A percentile compares a stretch with the other conserved stretches of the same genome.
phyloP scores from a whole-genome alignment of 2,329 filamentous ascomycete genomes.

The Verticillium zaregamsianum region DNA sequence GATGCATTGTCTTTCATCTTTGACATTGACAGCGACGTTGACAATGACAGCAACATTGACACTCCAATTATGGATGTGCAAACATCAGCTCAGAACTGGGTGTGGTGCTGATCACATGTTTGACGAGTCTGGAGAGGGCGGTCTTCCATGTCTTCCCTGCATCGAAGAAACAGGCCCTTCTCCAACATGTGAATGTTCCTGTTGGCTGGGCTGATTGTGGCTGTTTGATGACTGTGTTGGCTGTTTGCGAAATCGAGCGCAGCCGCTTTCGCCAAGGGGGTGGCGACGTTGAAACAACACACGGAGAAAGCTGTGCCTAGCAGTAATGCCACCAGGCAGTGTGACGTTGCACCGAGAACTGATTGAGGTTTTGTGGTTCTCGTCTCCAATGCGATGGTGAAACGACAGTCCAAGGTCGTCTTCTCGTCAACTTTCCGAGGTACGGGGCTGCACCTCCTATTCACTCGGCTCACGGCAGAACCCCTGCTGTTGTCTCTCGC shows the following conservation, averaged over 20 bases:
- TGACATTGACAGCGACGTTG: not conserved
- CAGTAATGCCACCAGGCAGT: not conserved
- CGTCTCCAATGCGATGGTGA: not conserved
- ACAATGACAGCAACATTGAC: too few species aligned
- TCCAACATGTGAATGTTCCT: not conserved
- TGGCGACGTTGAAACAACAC: not conserved
- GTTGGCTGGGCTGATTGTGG: not conserved
- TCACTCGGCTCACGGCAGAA: not conserved
- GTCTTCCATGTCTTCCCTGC: not conserved
- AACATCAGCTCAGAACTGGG: too few species aligned
- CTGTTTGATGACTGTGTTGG: not conserved
- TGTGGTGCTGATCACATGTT: too few species aligned
- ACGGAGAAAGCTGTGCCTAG: not conserved
- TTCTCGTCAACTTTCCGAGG: not conserved
- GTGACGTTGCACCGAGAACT: not conserved
- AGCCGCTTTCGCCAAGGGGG: not conserved
- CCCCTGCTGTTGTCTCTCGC: not conserved
- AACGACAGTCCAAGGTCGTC: not conserved
- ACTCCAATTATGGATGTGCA: too few species aligned
- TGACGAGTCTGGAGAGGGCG: too few species aligned
- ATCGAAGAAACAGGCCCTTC: not conserved
- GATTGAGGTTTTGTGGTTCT: not conserved
- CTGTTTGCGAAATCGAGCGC: too few species aligned
- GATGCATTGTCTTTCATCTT: not conserved
- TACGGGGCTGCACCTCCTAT: not conserved